phyloP scores from a whole-genome alignment of 768 basidiomycete species.

The Cantharellus anzutake region DNA sequence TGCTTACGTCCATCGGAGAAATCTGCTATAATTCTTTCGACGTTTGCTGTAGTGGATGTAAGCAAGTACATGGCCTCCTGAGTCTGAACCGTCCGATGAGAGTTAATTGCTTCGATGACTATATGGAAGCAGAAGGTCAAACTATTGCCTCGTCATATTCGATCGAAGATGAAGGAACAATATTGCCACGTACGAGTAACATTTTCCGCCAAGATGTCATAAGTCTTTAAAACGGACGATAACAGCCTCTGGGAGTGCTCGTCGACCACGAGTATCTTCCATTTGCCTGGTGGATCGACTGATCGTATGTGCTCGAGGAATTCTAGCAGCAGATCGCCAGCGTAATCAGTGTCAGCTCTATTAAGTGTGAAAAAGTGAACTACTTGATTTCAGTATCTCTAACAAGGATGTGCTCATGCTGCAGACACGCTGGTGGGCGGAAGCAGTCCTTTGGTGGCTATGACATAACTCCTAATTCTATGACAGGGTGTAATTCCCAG shows the following conservation, averaged over 20 bases:
- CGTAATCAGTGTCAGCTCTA: too few relatives aligned
- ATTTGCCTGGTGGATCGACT: conserved; percentile 67
- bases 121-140: conserved; percentile 1
- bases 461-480: too few relatives aligned
- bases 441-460: too few relatives aligned
- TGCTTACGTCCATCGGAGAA: conserved; percentile 43
- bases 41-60: conserved; percentile 88
- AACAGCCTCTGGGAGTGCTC: conserved; percentile 75
- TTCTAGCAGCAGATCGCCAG: conserved; percentile 24
- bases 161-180: neutral
- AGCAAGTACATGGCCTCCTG: conserved; percentile 85
- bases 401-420: too few relatives aligned
- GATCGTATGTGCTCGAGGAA: conserved; percentile 78
- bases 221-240: conserved; percentile 72
- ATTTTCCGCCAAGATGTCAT: conserved; percentile 89
- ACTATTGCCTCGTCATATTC: neutral
- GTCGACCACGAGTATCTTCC: conserved; percentile 98
- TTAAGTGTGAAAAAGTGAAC: too few relatives aligned
- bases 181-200: conserved; percentile 64
- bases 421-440: too few relatives aligned
- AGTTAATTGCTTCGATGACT: conserved; percentile 90
- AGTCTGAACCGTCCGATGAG: conserved; percentile 60
- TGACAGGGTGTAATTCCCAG: too few relatives aligned
- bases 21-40: conserved; percentile 78
- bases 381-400: too few relatives aligned